A percentile compares a stretch with the other conserved stretches of the same genome.
Conservation (phyloP, 176 grass and related monocot species). For the Avena sativa region DNA sequence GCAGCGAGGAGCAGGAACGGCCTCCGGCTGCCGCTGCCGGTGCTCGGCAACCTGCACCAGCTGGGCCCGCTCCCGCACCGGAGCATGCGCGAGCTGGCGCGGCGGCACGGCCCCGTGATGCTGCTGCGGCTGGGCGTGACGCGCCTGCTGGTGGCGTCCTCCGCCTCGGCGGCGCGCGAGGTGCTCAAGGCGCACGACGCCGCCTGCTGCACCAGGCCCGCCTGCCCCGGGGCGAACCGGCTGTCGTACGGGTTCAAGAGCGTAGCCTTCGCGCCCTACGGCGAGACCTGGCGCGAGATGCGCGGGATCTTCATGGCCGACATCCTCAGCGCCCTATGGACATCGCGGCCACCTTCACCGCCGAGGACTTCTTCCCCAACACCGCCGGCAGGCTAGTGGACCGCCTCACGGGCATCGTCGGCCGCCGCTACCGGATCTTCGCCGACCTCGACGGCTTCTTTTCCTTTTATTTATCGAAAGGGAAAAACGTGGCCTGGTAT, state of each 20-base stretch:
- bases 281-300: conserved; percentile 9
- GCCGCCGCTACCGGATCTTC: neutral
- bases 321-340: neutral
- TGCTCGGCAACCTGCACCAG: conserved; percentile 7
- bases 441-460: neutral
- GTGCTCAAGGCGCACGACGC: neutral
- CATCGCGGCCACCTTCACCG: neutral
- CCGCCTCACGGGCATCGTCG: neutral
- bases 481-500: no score
- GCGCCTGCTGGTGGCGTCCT: neutral
- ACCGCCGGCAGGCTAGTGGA: neutral
- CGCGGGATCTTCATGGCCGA: neutral
- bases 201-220: conserved; percentile 2
- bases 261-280: neutral
- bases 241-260: conserved; percentile 8
- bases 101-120: neutral
- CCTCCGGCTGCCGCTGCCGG: neutral
- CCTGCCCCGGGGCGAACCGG: neutral
- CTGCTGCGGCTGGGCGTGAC: neutral
- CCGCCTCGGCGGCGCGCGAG: neutral
- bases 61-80: neutral
- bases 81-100: neutral
- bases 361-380: neutral
- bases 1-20: neutral
- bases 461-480: no score